A percentile compares a stretch with the other conserved stretches of the same genome.
Conservation (phyloP, 169 alveolate species). For the Babesia caballi region DNA sequence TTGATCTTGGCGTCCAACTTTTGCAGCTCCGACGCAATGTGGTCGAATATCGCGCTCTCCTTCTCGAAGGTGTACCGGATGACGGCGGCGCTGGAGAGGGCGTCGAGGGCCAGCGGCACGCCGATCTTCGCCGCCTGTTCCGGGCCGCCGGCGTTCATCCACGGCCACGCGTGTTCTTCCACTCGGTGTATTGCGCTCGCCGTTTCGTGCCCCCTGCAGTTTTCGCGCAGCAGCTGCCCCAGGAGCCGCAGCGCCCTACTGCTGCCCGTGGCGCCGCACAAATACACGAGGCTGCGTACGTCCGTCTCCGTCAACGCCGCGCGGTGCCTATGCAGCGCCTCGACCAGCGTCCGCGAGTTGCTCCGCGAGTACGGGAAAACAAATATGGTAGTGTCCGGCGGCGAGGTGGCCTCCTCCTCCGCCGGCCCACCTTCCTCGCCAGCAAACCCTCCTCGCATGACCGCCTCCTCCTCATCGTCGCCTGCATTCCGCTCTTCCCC, state of each 20-base stretch:
- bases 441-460: too few species aligned
- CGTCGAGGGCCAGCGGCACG: slow-evolving; percentile 42
- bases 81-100: slow-evolving; percentile 21
- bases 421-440: background rate
- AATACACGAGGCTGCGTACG: slow-evolving; percentile 33
- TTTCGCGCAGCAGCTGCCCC: slow-evolving; percentile 15
- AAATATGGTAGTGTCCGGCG: slow-evolving; percentile 41
- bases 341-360: slow-evolving; percentile 22
- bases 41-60: slow-evolving; percentile 36
- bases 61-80: slow-evolving; percentile 42
- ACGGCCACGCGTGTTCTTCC: slow-evolving; percentile 63
- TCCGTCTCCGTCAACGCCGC: slow-evolving; percentile 12
- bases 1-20: slow-evolving; percentile 31
- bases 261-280: slow-evolving; percentile 64
- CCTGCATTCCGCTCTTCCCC: background rate
- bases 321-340: slow-evolving; percentile 3
- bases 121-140: background rate
- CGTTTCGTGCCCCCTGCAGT: slow-evolving; percentile 2
- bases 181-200: slow-evolving; percentile 42
- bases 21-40: slow-evolving; percentile 18
- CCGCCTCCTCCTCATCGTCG: background rate
- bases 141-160: slow-evolving; percentile 35
- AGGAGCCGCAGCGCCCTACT: slow-evolving; percentile 45
- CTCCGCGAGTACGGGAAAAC: slow-evolving; percentile 47
- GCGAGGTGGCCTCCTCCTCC: background rate